These are phyloP conservation scores for Vitis hybrid DNA, from an alignment of 177 flowering plant genomes.

Conservation along the genomic window DNA sequence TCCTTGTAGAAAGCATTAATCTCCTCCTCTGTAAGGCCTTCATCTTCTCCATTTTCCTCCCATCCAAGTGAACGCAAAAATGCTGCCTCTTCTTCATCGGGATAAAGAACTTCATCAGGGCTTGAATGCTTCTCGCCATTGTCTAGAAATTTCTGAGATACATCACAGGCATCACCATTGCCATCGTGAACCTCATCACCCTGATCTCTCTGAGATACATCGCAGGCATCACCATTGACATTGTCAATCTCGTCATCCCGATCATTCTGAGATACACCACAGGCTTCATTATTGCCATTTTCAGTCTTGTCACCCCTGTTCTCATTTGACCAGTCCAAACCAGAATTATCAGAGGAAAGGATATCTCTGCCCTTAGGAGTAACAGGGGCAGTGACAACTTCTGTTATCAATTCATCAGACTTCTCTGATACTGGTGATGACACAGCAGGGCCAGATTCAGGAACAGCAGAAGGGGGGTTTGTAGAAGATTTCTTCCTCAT, in stretches of 20 bases:
- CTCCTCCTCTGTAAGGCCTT: slow-evolving; percentile 35
- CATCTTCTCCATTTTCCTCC: slow-evolving; percentile 33
- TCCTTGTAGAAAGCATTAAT: slow-evolving; percentile 21
- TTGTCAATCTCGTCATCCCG: no score
- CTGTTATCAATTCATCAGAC: slow-evolving; percentile 1
- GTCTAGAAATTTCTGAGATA: neutral
- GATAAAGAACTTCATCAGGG: slow-evolving; percentile 4
- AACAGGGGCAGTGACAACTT: slow-evolving; percentile 1
- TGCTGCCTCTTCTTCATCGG: slow-evolving; percentile 24
- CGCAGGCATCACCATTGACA: no score
- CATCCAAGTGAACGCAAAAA: slow-evolving; percentile 34
- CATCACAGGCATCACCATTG: slow-evolving; percentile 5
- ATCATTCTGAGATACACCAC: slow-evolving; percentile 3
- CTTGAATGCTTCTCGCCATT: slow-evolving; percentile 7
- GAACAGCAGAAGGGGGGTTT: slow-evolving; percentile 4
- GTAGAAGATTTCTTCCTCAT: slow-evolving; percentile 21
- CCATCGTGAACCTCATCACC: no score
- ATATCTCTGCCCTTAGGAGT: neutral
- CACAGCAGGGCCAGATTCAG: slow-evolving; percentile 9
- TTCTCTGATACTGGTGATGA: slow-evolving; percentile 9
- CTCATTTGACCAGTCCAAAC: slow-evolving; percentile 6
- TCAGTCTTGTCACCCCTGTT: neutral
- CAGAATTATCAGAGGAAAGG: slow-evolving; percentile 1
- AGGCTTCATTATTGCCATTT: neutral
- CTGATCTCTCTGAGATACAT: no score